Conservation (phyloP, 1,139 yeast genomes). For the Hyphopichia pseudoburtonii region DNA sequence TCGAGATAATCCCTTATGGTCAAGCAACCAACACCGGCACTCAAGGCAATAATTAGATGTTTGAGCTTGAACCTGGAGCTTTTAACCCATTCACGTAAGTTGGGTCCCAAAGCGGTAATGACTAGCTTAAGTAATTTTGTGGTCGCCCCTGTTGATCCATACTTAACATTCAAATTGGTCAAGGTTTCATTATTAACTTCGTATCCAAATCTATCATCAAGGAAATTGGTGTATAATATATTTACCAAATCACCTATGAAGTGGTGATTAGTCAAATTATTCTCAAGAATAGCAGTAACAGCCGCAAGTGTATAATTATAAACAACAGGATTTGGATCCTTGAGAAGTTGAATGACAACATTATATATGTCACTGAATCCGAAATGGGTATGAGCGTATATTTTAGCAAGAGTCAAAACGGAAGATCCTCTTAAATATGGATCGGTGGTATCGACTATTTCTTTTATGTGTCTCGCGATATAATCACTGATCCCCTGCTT, state of each 20-base stretch:
- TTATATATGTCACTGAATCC: slow-evolving; percentile 49
- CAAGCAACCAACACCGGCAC: slow-evolving; percentile 34
- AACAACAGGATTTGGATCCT: slow-evolving; percentile 84
- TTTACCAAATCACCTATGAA: slow-evolving; percentile 49
- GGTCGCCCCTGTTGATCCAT: slow-evolving; percentile 22
- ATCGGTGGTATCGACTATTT: slow-evolving; percentile 49
- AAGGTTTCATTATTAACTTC: slow-evolving; percentile 23
- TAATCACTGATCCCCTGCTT: slow-evolving; percentile 43
- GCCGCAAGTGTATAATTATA: slow-evolving; percentile 72
- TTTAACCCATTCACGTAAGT: slow-evolving; percentile 24
- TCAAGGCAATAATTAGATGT: slow-evolving; percentile 29
- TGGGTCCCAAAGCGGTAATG: slow-evolving; percentile 43
- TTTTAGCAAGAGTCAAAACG: slow-evolving; percentile 58
- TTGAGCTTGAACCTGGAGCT: slow-evolving; percentile 24
- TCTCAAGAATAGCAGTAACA: slow-evolving; percentile 53
- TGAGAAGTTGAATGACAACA: slow-evolving; percentile 58
- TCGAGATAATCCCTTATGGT: slow-evolving; percentile 28
- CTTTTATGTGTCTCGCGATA: slow-evolving; percentile 55
- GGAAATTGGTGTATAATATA: slow-evolving; percentile 48
- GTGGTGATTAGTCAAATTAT: slow-evolving; percentile 51
- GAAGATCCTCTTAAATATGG: slow-evolving; percentile 70
- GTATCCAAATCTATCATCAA: slow-evolving; percentile 49
- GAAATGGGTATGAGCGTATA: slow-evolving; percentile 43
- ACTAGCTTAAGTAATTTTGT: slow-evolving; percentile 29
- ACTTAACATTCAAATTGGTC: slow-evolving; percentile 31